Percentiles rank a stretch among this genome's conserved stretches.
These are phyloP conservation scores for Asterophora parasitica DNA, from an alignment of 768 basidiomycete genomes.

Conservation along the genomic window DNA sequence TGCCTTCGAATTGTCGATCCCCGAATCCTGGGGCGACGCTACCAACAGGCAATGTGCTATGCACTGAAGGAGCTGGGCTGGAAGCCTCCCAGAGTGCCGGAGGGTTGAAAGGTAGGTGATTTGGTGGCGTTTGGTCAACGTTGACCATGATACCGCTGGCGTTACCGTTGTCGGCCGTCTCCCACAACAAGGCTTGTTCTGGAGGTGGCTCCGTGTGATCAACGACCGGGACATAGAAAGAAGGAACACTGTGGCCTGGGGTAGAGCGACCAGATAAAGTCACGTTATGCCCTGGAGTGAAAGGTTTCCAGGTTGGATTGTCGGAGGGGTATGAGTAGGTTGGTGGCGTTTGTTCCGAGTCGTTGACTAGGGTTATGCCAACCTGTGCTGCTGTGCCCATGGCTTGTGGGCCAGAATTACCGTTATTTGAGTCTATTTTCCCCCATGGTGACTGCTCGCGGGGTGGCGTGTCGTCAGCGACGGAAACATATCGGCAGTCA, in stretches of 20 bases:
- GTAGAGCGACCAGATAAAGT: neutral
- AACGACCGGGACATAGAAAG: no score
- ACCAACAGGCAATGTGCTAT: no score
- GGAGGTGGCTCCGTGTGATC: no score
- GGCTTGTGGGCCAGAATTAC: neutral
- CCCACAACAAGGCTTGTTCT: no score
- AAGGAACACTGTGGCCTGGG: constrained; percentile 5
- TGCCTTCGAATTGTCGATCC: neutral
- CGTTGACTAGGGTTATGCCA: neutral
- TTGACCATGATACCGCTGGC: no score
- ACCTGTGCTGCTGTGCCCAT: constrained; percentile 1
- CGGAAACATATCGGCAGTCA: constrained; percentile 39
- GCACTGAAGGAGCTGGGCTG: no score
- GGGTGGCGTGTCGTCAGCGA: constrained; percentile 25
- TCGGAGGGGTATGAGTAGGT: neutral
- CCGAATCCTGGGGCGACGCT: no score
- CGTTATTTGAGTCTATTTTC: constrained; percentile 2
- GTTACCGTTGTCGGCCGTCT: no score
- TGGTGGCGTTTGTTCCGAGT: no score
- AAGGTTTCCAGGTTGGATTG: neutral
- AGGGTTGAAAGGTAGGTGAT: no score
- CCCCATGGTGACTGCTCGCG: constrained; percentile 1
- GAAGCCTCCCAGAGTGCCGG: no score
- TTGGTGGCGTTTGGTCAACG: no score
- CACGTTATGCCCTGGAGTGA: neutral